Evolutionary conservation across 2,329 filamentous ascomycete species (phyloP).

Genomic region (Microdochium trichocladiopsis): DNA sequence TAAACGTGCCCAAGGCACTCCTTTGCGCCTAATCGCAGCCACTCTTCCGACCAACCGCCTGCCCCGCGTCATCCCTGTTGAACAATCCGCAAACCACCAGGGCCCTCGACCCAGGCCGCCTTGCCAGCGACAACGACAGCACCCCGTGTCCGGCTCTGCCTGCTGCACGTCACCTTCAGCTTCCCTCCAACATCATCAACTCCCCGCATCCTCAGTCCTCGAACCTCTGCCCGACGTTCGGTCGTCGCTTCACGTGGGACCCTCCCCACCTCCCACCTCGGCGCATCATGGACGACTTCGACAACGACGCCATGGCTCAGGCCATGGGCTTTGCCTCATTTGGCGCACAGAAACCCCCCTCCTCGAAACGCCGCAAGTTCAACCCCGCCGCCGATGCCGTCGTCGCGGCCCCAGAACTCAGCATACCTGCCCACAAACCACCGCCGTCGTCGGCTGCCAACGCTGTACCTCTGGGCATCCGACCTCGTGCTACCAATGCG

Average conservation of each 20-base stretch:
- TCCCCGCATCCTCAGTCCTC: too few species aligned
- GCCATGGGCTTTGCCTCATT: conserved; percentile 72
- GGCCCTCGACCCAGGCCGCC: too few species aligned
- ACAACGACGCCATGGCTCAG: conserved; percentile 51
- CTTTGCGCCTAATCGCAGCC: too few species aligned
- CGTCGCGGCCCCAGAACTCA: conserved; percentile 15
- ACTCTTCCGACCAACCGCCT: too few species aligned
- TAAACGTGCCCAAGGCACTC: too few species aligned
- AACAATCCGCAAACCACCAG: too few species aligned
- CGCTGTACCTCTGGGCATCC: conserved; percentile 26
- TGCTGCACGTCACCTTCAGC: too few species aligned
- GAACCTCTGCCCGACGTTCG: too few species aligned
- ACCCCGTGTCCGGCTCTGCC: too few species aligned
- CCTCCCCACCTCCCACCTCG: conserved; percentile 4
- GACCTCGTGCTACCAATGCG: conserved; percentile 24
- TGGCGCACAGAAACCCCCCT: conserved; percentile 43
- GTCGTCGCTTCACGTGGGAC: not conserved
- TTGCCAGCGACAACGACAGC: too few species aligned
- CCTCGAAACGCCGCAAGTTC: conserved; percentile 59
- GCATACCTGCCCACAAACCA: conserved; percentile 4
- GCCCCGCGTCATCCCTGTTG: too few species aligned
- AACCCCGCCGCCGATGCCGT: conserved; percentile 48
- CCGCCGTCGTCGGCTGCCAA: conserved; percentile 23
- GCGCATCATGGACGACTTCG: conserved; percentile 17
- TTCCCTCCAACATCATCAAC: too few species aligned